Conservation (phyloP, 2,329 filamentous ascomycete genomes). For the Rachicladosporium sp. region DNA sequence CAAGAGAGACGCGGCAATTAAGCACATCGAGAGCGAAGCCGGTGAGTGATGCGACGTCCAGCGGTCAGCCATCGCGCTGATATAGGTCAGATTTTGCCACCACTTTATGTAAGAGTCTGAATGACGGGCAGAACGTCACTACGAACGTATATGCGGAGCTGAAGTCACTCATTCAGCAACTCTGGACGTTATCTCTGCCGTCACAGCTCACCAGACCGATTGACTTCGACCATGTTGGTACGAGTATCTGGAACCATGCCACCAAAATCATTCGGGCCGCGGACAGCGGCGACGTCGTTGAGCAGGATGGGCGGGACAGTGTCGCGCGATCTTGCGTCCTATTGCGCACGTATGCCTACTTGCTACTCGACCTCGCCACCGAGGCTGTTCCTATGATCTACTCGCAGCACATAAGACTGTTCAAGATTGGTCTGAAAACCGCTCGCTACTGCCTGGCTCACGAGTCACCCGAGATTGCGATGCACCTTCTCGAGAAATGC, state of each 20-base stretch:
- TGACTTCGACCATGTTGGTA: conserved; percentile 44
- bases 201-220: conserved; percentile 24
- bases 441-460: conserved; percentile 51
- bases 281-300: conserved; percentile 6
- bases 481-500: conserved; percentile 51
- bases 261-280: conserved; percentile 33
- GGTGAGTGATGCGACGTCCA: too few relatives aligned
- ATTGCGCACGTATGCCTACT: conserved; percentile 50
- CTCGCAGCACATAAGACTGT: conserved; percentile 36
- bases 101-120: too few relatives aligned
- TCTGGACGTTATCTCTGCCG: too few relatives aligned
- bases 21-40: conserved; percentile 8
- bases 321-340: conserved; percentile 12
- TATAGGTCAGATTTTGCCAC: too few relatives aligned
- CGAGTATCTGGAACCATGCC: conserved; percentile 55
- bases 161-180: too few relatives aligned
- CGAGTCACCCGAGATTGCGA: conserved; percentile 44
- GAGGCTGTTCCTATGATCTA: conserved; percentile 11
- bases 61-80: too few relatives aligned
- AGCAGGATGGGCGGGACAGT: not conserved
- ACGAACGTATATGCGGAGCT: too few relatives aligned
- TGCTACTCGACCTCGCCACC: conserved; percentile 51
- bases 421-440: conserved; percentile 57
- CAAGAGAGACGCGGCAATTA: conserved; percentile 9
- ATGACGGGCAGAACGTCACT: too few relatives aligned